phyloP scores from a whole-genome alignment of 352 stramenopile genomes.

The Pythium monospermum region DNA sequence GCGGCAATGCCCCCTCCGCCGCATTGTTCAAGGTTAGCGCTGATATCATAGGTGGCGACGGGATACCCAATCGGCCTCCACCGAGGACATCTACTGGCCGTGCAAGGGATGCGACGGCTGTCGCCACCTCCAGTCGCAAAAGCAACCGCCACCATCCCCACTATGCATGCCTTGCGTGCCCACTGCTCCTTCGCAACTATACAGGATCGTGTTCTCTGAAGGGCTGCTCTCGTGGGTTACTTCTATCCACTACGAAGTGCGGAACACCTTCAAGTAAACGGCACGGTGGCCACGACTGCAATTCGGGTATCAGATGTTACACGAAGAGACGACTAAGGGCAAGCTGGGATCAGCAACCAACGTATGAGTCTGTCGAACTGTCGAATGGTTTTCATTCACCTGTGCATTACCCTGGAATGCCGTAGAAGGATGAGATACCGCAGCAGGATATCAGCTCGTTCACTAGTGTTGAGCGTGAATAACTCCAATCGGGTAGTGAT shows the following conservation, averaged over 20 bases:
- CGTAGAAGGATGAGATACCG: too few relatives aligned
- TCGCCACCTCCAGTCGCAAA: constrained; percentile 5
- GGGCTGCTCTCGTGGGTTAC: constrained; percentile 25
- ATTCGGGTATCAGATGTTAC: too few relatives aligned
- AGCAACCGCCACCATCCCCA: constrained; percentile 15
- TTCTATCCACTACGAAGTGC: constrained; percentile 16
- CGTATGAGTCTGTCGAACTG: too few relatives aligned
- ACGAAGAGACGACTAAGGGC: too few relatives aligned
- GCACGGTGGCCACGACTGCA: not conserved
- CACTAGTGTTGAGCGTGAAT: too few relatives aligned
- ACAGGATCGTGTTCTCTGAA: constrained; percentile 30
- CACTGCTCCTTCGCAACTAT: constrained; percentile 14
- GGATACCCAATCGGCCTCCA: constrained; percentile 21
- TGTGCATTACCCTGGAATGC: too few relatives aligned
- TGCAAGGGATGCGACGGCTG: constrained; percentile 21
- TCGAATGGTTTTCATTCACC: too few relatives aligned
- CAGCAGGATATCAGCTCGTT: too few relatives aligned
- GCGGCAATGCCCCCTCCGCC: constrained; percentile 19
- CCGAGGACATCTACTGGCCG: constrained; percentile 18
- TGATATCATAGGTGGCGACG: constrained; percentile 24
- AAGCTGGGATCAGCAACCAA: too few relatives aligned
- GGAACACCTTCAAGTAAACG: constrained; percentile 20
- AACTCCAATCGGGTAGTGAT: too few relatives aligned
- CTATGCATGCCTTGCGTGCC: constrained; percentile 13
- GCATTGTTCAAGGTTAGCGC: constrained; percentile 27